phyloP scores from a whole-genome alignment of 108 stramenopile genomes.

The Bacterosira constricta region DNA sequence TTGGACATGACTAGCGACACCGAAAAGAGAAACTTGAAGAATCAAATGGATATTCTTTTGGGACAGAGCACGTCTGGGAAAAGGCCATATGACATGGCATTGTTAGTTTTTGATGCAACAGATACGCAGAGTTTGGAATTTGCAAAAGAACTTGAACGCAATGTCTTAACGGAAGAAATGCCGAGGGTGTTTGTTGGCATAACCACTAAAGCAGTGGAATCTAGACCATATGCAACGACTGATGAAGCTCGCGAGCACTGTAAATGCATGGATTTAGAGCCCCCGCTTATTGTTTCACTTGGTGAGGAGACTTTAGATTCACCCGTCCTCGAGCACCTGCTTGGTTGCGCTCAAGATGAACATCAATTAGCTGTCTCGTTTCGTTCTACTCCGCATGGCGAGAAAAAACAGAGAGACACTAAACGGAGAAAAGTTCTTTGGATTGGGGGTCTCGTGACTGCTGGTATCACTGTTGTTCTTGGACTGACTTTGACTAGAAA shows the following conservation, averaged over 20 bases:
- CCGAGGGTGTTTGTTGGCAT: constrained; percentile 69
- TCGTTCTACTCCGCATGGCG: constrained; percentile 69
- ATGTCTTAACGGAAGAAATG: constrained; percentile 63
- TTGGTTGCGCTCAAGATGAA: constrained; percentile 52
- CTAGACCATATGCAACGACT: constrained; percentile 17
- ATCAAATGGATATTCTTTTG: constrained; percentile 45
- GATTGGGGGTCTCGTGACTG: constrained; percentile 75
- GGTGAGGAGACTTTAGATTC: constrained; percentile 39
- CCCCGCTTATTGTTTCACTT: constrained; percentile 61
- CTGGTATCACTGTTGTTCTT: constrained; percentile 68
- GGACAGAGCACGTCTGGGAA: constrained; percentile 13
- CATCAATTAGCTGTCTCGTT: constrained; percentile 29
- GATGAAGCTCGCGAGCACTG: constrained; percentile 60
- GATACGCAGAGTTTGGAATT: constrained; percentile 58
- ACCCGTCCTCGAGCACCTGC: constrained; percentile 49
- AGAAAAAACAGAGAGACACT: constrained; percentile 59
- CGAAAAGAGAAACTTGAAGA: constrained; percentile 17
- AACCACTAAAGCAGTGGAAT: constrained; percentile 11
- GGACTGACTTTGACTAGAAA: constrained; percentile 27
- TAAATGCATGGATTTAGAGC: constrained; percentile 62
- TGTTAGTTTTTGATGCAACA: constrained; percentile 67
- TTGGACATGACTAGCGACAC: constrained; percentile 38
- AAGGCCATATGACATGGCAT: constrained; percentile 62
- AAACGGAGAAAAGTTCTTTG: constrained; percentile 64
- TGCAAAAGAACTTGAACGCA: constrained; percentile 59